A percentile compares a stretch with the other conserved stretches of the same genome.
These are phyloP conservation scores for Fusarium sp. DNA, from an alignment of 2,329 filamentous ascomycete species.

Conservation along the genomic window DNA sequence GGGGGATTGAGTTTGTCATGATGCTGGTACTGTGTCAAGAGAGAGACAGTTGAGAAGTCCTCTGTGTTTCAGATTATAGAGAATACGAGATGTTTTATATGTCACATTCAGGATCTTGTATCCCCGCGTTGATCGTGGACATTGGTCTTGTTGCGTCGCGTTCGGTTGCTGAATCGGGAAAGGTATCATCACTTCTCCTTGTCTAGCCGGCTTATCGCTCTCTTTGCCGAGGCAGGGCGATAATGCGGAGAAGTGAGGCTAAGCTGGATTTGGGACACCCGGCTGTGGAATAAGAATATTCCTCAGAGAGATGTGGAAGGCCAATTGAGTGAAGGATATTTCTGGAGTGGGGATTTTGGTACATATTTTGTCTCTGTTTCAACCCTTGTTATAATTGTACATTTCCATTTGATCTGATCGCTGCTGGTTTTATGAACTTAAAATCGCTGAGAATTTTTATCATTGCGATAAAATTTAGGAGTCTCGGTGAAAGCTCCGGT, in stretches of 20 bases:
- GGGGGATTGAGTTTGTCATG: neutral
- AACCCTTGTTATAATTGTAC: no score
- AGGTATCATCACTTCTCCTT: conserved; percentile 1
- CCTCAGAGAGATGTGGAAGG: neutral
- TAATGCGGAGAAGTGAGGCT: neutral
- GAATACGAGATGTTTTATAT: conserved; percentile 1
- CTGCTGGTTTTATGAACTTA: no score
- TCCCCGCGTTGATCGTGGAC: conserved; percentile 17
- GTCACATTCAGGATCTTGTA: neutral
- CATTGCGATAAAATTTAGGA: no score
- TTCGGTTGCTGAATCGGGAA: conserved; percentile 11
- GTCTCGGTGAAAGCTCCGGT: no score
- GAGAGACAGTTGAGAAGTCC: neutral
- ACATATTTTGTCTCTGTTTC: no score
- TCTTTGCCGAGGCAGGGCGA: conserved; percentile 12
- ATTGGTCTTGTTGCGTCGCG: neutral
- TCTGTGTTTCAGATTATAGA: neutral
- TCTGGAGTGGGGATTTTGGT: no score
- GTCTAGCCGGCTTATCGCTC: neutral
- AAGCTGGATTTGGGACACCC: neutral
- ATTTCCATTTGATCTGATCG: no score
- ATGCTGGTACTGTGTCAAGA: neutral
- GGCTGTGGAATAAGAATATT: neutral
- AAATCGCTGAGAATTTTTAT: no score
- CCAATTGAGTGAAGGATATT: no score